Percentiles rank a stretch among this genome's conserved stretches.
Conservation (phyloP, 2,329 filamentous ascomycete species). For the Penicillium nordicum region DNA sequence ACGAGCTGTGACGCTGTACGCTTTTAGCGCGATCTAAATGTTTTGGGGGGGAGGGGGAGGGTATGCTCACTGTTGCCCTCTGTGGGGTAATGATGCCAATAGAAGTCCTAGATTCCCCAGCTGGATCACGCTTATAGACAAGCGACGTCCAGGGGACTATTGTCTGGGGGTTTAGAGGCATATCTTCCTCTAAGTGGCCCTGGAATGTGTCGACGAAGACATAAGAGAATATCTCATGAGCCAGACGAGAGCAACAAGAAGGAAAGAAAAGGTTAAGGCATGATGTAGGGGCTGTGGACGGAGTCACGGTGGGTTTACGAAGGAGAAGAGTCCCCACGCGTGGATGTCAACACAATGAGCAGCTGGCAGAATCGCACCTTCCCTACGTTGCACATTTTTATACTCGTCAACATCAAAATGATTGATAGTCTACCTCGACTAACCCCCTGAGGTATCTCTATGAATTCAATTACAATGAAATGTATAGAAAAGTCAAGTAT, state of each 20-base stretch:
- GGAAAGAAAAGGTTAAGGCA: not conserved
- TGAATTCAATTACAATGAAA: not conserved
- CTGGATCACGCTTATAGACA: no score
- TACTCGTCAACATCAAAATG: no score
- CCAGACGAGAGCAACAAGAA: not conserved
- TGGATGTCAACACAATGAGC: not conserved
- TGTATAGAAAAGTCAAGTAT: not conserved
- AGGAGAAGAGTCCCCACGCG: no score
- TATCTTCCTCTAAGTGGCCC: not conserved
- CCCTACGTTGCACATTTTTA: not conserved
- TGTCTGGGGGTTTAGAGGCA: no score
- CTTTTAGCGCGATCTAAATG: not conserved
- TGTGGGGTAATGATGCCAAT: no score
- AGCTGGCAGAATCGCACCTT: not conserved
- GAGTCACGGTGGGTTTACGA: not conserved
- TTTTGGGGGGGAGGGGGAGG: no score
- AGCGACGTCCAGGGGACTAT: no score
- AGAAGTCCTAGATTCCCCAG: no score
- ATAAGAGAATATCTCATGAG: not conserved
- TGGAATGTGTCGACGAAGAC: not conserved
- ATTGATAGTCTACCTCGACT: no score
- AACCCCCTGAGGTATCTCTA: not conserved
- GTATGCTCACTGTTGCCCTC: no score
- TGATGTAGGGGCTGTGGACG: not conserved
- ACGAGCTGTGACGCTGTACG: no score